Conservation (phyloP, 2,329 filamentous ascomycete genomes). For the Colletotrichum horii region DNA sequence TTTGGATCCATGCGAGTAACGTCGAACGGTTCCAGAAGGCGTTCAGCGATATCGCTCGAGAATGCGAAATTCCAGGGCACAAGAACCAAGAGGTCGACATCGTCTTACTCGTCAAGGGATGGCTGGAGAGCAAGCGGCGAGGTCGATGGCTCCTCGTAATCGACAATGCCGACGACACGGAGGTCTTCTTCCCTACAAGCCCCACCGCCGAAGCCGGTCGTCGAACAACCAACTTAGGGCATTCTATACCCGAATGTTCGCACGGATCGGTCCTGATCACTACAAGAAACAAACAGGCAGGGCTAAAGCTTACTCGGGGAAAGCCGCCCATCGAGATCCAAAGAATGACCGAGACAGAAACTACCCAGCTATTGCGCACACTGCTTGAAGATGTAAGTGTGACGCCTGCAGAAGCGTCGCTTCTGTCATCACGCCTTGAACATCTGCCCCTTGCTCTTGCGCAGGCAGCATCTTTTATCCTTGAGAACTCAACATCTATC, state of each 20-base stretch:
- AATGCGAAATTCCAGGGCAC: conserved; percentile 27
- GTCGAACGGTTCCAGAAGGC: conserved; percentile 31
- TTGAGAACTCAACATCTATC: conserved; percentile 28
- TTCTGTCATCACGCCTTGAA: conserved; percentile 21
- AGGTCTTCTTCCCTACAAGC: background rate
- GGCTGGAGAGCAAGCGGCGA: conserved; percentile 27
- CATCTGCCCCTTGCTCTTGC: background rate
- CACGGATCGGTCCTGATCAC: conserved; percentile 37
- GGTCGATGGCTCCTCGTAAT: conserved; percentile 24
- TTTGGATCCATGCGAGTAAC: conserved; percentile 39
- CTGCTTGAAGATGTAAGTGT: conserved; percentile 18
- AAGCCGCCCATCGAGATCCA: conserved; percentile 27
- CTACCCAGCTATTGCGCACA: conserved; percentile 26
- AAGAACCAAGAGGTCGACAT: conserved; percentile 13
- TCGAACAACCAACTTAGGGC: conserved; percentile 8
- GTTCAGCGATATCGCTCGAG: conserved; percentile 28
- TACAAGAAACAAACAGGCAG: conserved; percentile 37
- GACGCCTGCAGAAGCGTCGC: background rate
- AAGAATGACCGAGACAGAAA: conserved; percentile 32
- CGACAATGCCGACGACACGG: conserved; percentile 23
- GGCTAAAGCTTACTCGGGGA: conserved; percentile 26
- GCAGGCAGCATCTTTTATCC: background rate
- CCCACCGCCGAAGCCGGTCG: accelerated
- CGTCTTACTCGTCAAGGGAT: conserved; percentile 29
- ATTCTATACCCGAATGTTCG: conserved; percentile 31